Percentiles rank a stretch among this genome's conserved stretches.
phyloP scores from a whole-genome alignment of 1,284 basidiomycete genomes.

The Cryptococcus neoformans region DNA sequence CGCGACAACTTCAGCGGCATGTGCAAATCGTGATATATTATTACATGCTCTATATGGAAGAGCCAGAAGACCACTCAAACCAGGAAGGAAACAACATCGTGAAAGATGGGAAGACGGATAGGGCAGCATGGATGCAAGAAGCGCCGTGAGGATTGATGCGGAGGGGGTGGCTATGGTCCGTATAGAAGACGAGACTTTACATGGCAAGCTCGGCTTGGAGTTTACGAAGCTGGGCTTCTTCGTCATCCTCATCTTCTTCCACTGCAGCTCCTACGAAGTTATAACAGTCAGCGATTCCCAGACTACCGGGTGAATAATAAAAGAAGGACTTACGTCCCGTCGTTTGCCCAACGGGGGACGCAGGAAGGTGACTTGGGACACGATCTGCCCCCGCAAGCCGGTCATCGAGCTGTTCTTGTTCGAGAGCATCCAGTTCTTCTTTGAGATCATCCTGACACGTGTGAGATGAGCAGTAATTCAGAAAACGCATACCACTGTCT shows the following conservation, averaged over 20 bases:
- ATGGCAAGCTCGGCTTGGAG: conserved; percentile 90
- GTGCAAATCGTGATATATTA: not conserved
- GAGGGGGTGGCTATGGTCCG: no score
- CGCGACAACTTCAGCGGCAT: no score
- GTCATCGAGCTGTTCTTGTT: conserved; percentile 88
- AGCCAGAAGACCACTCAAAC: not conserved
- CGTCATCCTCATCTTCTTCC: conserved; percentile 76
- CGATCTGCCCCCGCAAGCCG: conserved; percentile 84
- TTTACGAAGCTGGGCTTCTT: conserved; percentile 86
- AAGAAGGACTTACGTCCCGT: conserved; percentile 49
- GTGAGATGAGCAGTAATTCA: not conserved
- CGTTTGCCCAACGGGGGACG: conserved; percentile 57
- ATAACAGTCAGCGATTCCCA: no score
- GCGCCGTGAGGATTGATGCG: no score
- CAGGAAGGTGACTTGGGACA: conserved; percentile 82
- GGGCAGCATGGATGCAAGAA: not conserved
- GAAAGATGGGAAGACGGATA: not conserved
- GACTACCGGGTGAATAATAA: not conserved
- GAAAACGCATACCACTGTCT: conserved; percentile 15
- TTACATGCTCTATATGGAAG: not conserved
- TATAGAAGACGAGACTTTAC: conserved; percentile 48
- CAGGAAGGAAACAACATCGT: not conserved
- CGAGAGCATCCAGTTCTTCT: conserved; percentile 81
- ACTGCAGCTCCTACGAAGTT: conserved; percentile 19
- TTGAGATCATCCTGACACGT: conserved; percentile 69